Base-by-base conservation (phyloP, 345 rosid genomes). In the Litchi chinensis region DNA sequence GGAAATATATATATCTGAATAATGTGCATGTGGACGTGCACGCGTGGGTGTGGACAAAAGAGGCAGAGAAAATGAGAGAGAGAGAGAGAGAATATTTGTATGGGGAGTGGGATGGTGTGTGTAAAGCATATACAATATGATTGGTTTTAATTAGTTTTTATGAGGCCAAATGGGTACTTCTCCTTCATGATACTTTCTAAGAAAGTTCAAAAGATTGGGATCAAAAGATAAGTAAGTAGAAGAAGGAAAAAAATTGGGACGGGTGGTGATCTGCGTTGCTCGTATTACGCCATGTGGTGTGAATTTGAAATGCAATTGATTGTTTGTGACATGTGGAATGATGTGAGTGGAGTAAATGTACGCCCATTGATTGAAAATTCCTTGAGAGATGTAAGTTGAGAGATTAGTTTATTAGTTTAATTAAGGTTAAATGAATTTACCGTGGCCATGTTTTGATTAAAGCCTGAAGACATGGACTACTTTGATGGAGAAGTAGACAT, bases 1-100 rank as follows among this genome's bases (percentile, higher is more conserved):
- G n/a, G 46, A 32, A 48, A 21, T 62, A 65, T 52, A 50, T 64
- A 74, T 37, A 75, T 46, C 1, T 46, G 52, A 11, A 46, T 8
- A 73, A 70, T 67, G 57, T 84, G 83, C 83, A 84, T 79, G 83
- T 71, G 83, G 65, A 77, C 70, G 81, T 73, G 87, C 88, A 79
- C 73, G 86, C 83, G 86, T 77, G 83, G 57, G 64, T 73, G 21
- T 46, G 74, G 65, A 67, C 62, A 43, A 74, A 16, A 67, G 68
- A 66, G 63, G 22, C 39, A 75, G 71, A 63, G 66, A 28, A 46
- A 10, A 6, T 26, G 28, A 41, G n/a, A 57, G 28, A 26, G 28
- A 26, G 1, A 26, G 28, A 73, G 39, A 12, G 40, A 43, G 37
- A 57, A 32, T 70, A 69, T 59, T 71, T 71, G 75, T 54, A 52